These are phyloP conservation scores for Auriscalpium microsporum DNA, from an alignment of 768 basidiomycete species.

Conservation along the genomic window DNA sequence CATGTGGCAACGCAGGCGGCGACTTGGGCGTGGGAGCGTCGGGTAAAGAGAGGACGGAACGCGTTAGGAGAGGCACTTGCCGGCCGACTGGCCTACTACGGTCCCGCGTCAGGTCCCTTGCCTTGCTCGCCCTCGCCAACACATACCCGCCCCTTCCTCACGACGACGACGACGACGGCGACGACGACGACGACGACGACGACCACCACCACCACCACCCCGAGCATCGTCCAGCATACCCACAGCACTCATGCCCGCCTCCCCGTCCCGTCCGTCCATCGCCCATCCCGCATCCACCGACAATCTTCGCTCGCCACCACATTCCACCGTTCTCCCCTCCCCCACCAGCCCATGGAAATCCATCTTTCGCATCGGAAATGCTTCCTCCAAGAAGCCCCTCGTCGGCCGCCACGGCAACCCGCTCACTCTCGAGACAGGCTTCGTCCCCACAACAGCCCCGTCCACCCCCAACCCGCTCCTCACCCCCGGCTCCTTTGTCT, in stretches of 20 bases:
- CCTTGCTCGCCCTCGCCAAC: too few relatives aligned
- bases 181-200: too few relatives aligned
- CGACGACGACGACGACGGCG: too few relatives aligned
- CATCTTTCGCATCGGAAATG: constrained; percentile 59
- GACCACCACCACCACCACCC: too few relatives aligned
- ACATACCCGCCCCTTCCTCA: too few relatives aligned
- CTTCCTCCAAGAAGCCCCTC: constrained; percentile 53
- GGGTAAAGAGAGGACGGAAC: too few relatives aligned
- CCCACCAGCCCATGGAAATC: constrained; percentile 52
- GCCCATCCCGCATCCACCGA: constrained; percentile 15
- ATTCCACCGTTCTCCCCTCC: constrained; percentile 9
- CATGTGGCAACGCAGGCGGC: too few relatives aligned
- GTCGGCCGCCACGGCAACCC: constrained; percentile 28
- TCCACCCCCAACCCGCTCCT: constrained; percentile 42
- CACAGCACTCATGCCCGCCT: background rate
- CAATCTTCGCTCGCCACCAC: constrained; percentile 4
- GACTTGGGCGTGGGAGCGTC: too few relatives aligned
- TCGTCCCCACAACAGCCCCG: constrained; percentile 27
- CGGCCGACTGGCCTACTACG: too few relatives aligned
- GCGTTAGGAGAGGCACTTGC: too few relatives aligned
- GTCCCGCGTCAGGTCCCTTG: too few relatives aligned
- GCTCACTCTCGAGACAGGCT: constrained; percentile 46
- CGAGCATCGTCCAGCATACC: background rate
- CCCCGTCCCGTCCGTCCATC: constrained; percentile 2
- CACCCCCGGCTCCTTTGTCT: constrained; percentile 45